A percentile compares a stretch with the other conserved stretches of the same genome.
Conservation (phyloP, 176 grass and related monocot species). For the Juncus effusus region DNA sequence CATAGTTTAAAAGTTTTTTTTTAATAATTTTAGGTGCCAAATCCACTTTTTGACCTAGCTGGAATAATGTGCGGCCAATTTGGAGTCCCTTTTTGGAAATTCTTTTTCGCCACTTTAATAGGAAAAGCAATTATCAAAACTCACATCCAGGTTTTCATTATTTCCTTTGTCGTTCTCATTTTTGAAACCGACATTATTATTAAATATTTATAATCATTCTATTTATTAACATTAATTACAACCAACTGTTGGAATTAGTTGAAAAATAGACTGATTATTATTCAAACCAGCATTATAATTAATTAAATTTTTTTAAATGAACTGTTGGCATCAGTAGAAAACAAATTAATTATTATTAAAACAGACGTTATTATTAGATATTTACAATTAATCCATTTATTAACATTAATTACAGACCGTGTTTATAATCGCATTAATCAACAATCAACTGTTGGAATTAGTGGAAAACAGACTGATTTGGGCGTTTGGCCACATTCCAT, state of each 20-base stretch:
- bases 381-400: not conserved
- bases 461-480: conserved; percentile 78
- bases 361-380: too few species aligned
- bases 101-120: conserved; percentile 89
- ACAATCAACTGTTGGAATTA: conserved; percentile 91
- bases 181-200: too few species aligned
- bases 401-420: conserved; percentile 47
- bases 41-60: conserved; percentile 84
- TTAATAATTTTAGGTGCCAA: conserved; percentile 61
- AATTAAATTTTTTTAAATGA: conserved; percentile 14
- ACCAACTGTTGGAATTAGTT: conserved; percentile 84
- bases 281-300: not conserved
- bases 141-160: conserved; percentile 62
- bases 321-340: not conserved
- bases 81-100: conserved; percentile 86
- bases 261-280: conserved; percentile 57
- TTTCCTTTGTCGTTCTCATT: not conserved
- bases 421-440: conserved; percentile 74
- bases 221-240: conserved; percentile 33
- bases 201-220: too few species aligned
- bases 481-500: conserved; percentile 60
- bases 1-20: conserved; percentile 22
- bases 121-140: conserved; percentile 95
- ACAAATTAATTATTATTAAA: too few species aligned
- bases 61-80: conserved; percentile 96